Base-by-base conservation (phyloP, 2,329 filamentous ascomycete genomes). In the Alternaria sp. region DNA sequence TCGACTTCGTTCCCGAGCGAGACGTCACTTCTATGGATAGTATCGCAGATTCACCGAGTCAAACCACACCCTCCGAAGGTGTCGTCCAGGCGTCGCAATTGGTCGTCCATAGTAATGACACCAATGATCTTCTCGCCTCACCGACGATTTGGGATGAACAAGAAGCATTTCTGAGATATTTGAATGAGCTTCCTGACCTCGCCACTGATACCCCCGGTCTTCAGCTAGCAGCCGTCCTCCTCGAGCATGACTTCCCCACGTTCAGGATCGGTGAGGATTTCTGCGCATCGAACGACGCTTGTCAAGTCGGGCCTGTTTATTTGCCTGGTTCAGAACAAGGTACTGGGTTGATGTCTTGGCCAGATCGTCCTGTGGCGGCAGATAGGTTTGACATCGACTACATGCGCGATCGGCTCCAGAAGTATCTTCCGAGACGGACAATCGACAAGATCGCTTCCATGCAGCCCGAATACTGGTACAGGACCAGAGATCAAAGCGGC, bases 41-140 rank as follows among this genome's bases (percentile, higher is more conserved):
- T 36, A 16, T 11, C 12, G 2, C 12, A 6, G 0, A 36, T 36
- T 6, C 32, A 36, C 32, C 32, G 32, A 36, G 12, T 16, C 12
- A 4, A 14, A 6, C 1, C 32, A 12, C 12, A 16, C 5, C 3
- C 3, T 3, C 6, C 2, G 12, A 36, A 36, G 32, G 12, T 0
- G 12, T 36, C 32, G 32, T 36, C 14, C 32, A 36, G 14, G 12
- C 12, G 14, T 16, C 32, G 5, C 32, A 14, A 36, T 6, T 6
- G 4, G 12, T 36, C 12, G 32, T 36, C 32, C 11, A 16, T 36
- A 7, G 14, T 4, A 16, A 6, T 16, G 32, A 36, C 4, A 16
- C 32, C 2, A 36, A 36, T 7, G 32, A 36, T 11, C 28, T 30
- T 12, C 28, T 30, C 28, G 8, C 28, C 8, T 11, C 28, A 30